Evolutionary conservation across 2,329 filamentous ascomycete genomes (phyloP), one percentile per base, ranked within the genome.

Genomic region (Fonsecaea monophora): DNA sequence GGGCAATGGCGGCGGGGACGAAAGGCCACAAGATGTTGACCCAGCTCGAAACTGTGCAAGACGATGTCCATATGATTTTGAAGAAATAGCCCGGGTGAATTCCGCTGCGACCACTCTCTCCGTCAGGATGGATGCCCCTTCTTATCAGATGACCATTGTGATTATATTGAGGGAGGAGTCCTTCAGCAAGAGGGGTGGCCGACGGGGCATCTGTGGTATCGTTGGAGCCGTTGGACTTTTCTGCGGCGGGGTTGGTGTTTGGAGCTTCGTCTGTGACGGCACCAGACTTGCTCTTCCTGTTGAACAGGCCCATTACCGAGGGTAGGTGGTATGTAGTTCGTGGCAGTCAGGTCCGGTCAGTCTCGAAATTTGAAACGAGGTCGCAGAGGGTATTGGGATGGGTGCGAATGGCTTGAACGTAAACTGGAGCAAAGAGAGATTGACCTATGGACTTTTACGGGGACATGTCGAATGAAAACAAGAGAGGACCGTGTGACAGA

Each of bases 11-110:
- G 35, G 86, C 87, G 6, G 90, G 90, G 1, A 92, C 90, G 67
- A 91, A 82, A 4, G 90, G 90, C 90, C 90, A 93, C 40, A 93
- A 83, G 32, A 91, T 73, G 75, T 92, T 92, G 73, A 90, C 88
- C 59, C 83, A 75, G 75, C 84, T 85, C 8, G 90, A 92, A 12
- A 87, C 80, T 35, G 81, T 84, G 74, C 87, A 89, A 35, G 87
- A 86, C 53, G 89, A 91, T 59, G 78, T 81, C 78, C 87, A 89
- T 75, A 84, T 84, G 62, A 92, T 89, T 69, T 78, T 81, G 37
- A 91, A 72, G 74, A 92, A 91, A 62, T 87, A 83, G 53, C 84
- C 61, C 0, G 88, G 88, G 71, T 92, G 83, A 68, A 93, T 76
- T 54, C 90, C 90, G 4, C 75, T 79, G 42, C 90, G 85, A 42